A percentile compares a stretch with the other conserved stretches of the same genome.
These are phyloP conservation scores for Pleurotus tuber-regium DNA, from an alignment of 768 basidiomycete species.

Conservation along the genomic window DNA sequence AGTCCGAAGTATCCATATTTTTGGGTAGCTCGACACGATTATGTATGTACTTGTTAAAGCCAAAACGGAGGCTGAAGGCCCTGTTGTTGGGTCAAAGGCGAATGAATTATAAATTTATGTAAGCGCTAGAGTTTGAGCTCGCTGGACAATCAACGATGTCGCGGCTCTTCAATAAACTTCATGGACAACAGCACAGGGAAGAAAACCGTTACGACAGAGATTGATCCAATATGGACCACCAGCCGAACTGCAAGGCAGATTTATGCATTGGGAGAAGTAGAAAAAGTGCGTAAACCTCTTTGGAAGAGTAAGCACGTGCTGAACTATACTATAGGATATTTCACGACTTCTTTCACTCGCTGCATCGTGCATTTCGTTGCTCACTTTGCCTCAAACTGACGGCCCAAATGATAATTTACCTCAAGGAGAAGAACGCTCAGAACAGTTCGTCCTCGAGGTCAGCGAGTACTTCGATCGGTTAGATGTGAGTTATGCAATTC, in stretches of 20 bases:
- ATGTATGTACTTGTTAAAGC: no score
- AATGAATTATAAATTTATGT: no score
- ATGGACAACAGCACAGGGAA: slow-evolving; percentile 28
- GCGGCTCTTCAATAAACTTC: slow-evolving; percentile 9
- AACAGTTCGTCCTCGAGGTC: slow-evolving; percentile 82
- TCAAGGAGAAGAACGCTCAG: slow-evolving; percentile 79
- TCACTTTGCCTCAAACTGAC: slow-evolving; percentile 84
- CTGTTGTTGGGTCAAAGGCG: no score
- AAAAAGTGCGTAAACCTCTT: slow-evolving; percentile 71
- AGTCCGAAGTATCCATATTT: no score
- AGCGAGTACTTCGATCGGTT: slow-evolving; percentile 84
- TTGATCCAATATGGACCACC: slow-evolving; percentile 80
- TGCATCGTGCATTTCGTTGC: slow-evolving; percentile 73
- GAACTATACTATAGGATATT: slow-evolving; percentile 55
- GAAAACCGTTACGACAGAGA: slow-evolving; percentile 38
- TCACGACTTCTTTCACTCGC: slow-evolving; percentile 72
- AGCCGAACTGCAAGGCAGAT: slow-evolving; percentile 82
- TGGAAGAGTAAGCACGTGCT: no score
- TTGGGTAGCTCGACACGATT: no score
- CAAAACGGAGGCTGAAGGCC: no score
- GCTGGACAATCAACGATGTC: no score
- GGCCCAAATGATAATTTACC: slow-evolving; percentile 63
- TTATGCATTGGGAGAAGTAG: slow-evolving; percentile 75
- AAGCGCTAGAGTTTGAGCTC: no score
- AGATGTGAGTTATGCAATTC: slow-evolving; percentile 46